These are phyloP conservation scores for Danielia reshetovae DNA, from an alignment of 805 yeast genomes.

Conservation along the genomic window DNA sequence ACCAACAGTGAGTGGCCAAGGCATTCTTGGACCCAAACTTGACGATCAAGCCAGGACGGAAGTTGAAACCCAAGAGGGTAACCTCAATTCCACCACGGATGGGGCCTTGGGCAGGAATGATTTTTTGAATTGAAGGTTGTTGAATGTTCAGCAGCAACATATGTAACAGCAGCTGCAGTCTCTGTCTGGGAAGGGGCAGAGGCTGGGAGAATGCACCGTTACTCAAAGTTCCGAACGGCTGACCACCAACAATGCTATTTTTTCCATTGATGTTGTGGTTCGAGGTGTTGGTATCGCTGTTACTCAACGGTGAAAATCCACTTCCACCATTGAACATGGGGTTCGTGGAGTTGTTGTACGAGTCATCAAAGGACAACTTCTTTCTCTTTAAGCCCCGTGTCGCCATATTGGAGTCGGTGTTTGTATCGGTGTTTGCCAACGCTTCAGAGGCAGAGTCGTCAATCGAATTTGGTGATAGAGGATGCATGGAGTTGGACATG, in stretches of 20 bases:
- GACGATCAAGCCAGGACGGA: slow-evolving; percentile 76
- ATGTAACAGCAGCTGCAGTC: slow-evolving; percentile 16
- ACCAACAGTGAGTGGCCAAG: slow-evolving; percentile 92
- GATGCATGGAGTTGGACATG: slow-evolving; percentile 18
- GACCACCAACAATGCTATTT: slow-evolving; percentile 3
- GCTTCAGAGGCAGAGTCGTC: slow-evolving; percentile 59
- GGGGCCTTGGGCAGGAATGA: slow-evolving; percentile 95
- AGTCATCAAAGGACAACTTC: slow-evolving; percentile 46
- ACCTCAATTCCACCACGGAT: slow-evolving; percentile 95
- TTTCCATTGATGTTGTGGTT: slow-evolving; percentile 15
- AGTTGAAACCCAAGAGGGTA: slow-evolving; percentile 82
- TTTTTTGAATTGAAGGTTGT: slow-evolving; percentile 58
- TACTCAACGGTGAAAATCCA: slow-evolving; percentile 44
- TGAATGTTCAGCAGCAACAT: slow-evolving; percentile 8
- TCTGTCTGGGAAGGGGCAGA: slow-evolving; percentile 8
- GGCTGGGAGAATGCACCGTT: slow-evolving; percentile 3
- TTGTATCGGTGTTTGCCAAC: slow-evolving; percentile 35
- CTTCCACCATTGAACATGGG: slow-evolving; percentile 40
- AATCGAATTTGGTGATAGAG: slow-evolving; percentile 60
- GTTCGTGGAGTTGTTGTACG: slow-evolving; percentile 29
- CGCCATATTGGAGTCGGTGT: slow-evolving; percentile 18
- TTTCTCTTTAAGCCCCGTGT: slow-evolving; percentile 44
- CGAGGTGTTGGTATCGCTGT: slow-evolving; percentile 40
- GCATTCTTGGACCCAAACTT: slow-evolving; percentile 83
- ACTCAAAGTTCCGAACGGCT: slow-evolving; percentile 1